Conservation (phyloP, 2,329 filamentous ascomycete species). For the Fusarium keratoplasticum region DNA sequence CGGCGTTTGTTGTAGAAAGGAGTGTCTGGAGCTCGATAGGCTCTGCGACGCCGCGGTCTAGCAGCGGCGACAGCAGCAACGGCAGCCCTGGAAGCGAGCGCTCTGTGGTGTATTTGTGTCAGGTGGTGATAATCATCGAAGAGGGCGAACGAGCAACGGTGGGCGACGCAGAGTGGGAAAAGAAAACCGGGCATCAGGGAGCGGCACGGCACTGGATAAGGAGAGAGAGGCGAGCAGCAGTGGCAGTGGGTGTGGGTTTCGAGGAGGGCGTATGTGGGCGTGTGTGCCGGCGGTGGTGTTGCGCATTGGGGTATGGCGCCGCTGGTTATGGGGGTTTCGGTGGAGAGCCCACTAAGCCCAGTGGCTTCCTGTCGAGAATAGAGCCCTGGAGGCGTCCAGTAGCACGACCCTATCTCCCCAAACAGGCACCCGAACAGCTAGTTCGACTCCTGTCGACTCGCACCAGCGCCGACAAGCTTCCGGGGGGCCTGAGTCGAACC, state of each 20-base stretch:
- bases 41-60: conserved; percentile 54
- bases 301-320: conserved; percentile 44
- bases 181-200: conserved; percentile 61
- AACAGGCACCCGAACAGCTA: conserved; percentile 16
- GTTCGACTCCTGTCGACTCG: conserved; percentile 9
- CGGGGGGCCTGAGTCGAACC: not conserved
- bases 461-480: not conserved
- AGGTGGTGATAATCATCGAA: conserved; percentile 58
- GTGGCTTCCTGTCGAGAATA: conserved; percentile 33
- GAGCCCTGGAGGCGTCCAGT: conserved; percentile 38
- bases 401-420: conserved; percentile 37
- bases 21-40: conserved; percentile 51
- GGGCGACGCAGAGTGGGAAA: conserved; percentile 59
- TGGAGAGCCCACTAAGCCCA: conserved; percentile 28
- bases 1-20: conserved; percentile 49
- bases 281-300: conserved; percentile 36
- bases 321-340: conserved; percentile 30
- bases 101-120: conserved; percentile 54
- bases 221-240: conserved; percentile 37
- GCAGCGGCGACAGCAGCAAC: conserved; percentile 54
- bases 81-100: conserved; percentile 57
- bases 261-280: conserved; percentile 14
- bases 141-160: conserved; percentile 59
- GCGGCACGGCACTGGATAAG: conserved; percentile 41
- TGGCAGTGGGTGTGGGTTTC: conserved; percentile 8